phyloP scores from a whole-genome alignment of 805 yeast species.

The Saturnispora ahearnii region DNA sequence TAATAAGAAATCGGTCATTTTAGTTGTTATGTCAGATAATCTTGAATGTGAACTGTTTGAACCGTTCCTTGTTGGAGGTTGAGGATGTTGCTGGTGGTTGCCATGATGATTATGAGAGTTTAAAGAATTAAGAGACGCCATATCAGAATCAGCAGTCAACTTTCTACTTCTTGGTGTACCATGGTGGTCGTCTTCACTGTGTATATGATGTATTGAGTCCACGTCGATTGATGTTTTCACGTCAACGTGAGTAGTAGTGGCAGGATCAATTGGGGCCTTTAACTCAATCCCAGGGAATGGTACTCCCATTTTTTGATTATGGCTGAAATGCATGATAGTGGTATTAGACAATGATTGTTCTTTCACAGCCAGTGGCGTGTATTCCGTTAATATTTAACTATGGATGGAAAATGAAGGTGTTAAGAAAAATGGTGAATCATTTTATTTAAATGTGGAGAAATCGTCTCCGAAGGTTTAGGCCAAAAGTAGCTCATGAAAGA shows the following conservation, averaged over 20 bases:
- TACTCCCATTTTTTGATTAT: neutral
- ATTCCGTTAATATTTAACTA: neutral
- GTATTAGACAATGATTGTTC: neutral
- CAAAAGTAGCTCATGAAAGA: neutral
- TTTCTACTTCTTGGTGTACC: neutral
- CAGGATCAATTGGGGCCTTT: slow-evolving; percentile 9
- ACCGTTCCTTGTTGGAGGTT: neutral
- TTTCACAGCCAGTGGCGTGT: neutral
- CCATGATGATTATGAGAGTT: neutral
- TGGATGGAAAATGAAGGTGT: neutral
- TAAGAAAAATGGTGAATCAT: neutral
- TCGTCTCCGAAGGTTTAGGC: neutral
- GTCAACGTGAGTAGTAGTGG: slow-evolving; percentile 6
- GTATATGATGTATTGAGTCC: neutral
- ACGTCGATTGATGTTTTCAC: slow-evolving; percentile 6
- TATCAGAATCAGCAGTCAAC: neutral
- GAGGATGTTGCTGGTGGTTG: neutral
- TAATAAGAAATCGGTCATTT: slow-evolving; percentile 22
- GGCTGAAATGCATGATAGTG: neutral
- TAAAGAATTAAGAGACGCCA: neutral
- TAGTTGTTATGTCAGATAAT: slow-evolving; percentile 23
- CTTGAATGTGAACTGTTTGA: slow-evolving; percentile 17
- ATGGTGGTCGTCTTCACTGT: neutral
- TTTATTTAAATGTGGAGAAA: neutral
- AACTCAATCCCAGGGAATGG: slow-evolving; percentile 3